Evolutionary conservation across 768 basidiomycete genomes (phyloP).

Genomic region (Mycena floridula): DNA sequence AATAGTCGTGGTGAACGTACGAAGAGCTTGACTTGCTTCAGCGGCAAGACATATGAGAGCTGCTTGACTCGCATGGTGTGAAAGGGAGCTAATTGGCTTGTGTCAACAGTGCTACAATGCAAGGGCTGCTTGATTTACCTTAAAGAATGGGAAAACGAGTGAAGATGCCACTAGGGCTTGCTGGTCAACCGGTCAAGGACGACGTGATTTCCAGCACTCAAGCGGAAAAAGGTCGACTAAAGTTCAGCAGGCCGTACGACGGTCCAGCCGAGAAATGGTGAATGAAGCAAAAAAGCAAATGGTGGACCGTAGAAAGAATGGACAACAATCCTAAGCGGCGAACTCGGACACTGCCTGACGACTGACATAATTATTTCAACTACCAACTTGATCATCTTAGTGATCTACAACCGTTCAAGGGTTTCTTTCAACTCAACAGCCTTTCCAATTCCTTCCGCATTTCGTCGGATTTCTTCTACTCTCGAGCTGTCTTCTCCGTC

Average conservation of each 20-base stretch:
- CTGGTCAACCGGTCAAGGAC: too few relatives aligned
- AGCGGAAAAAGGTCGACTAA: too few relatives aligned
- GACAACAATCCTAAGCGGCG: too few relatives aligned
- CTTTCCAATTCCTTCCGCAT: conserved; percentile 16
- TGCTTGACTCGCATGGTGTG: conserved; percentile 33
- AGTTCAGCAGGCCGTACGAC: too few relatives aligned
- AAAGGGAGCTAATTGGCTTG: too few relatives aligned
- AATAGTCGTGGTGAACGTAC: conserved; percentile 27
- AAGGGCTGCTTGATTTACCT: conserved; percentile 2
- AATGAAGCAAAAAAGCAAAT: too few relatives aligned
- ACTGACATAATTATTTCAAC: too few relatives aligned
- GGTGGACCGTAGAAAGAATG: too few relatives aligned
- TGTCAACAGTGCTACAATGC: conserved; percentile 2
- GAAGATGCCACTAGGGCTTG: conserved; percentile 41
- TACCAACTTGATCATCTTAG: too few relatives aligned
- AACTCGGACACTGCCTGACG: too few relatives aligned
- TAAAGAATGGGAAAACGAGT: conserved; percentile 19
- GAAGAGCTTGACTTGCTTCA: conserved; percentile 37
- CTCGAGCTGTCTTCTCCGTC: conserved; percentile 15
- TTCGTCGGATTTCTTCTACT: conserved; percentile 4
- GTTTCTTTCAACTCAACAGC: too few relatives aligned
- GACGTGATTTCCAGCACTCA: conserved; percentile 15
- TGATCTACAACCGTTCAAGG: conserved; percentile 3
- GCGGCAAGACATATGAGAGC: conserved; percentile 29
- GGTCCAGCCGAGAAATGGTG: conserved; percentile 12